These are phyloP conservation scores for Ligustrum vulgare DNA, from an alignment of 257 asterid genomes.

Conservation along the genomic window DNA sequence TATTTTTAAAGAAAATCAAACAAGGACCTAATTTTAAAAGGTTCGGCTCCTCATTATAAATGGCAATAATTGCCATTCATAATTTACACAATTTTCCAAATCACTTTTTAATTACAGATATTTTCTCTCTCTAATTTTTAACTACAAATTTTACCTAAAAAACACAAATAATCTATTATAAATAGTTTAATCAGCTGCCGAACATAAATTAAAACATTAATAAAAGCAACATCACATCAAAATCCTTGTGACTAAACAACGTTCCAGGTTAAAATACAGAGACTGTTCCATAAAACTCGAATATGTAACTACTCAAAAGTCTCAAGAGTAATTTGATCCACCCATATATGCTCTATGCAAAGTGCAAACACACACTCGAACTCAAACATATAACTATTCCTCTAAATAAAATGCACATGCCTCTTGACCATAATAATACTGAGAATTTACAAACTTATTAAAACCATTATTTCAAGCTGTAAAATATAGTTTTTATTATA, in stretches of 20 bases:
- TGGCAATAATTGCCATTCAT: too few relatives aligned
- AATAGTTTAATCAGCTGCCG: too few relatives aligned
- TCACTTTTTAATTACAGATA: too few relatives aligned
- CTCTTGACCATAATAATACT: slow-evolving; percentile 13
- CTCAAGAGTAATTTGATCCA: background rate
- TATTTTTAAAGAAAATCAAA: too few relatives aligned
- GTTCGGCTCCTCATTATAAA: too few relatives aligned
- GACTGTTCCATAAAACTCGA: slow-evolving; percentile 9
- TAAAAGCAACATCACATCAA: slow-evolving; percentile 12
- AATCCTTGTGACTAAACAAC: background rate
- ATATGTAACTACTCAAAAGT: background rate
- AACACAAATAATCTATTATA: too few relatives aligned
- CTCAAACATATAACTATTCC: background rate
- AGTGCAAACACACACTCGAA: slow-evolving; percentile 20
- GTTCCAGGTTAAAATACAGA: background rate
- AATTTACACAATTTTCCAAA: too few relatives aligned
- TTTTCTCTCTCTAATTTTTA: too few relatives aligned
- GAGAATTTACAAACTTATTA: background rate
- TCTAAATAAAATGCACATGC: background rate
- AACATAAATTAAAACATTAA: too few relatives aligned
- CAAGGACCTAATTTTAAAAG: too few relatives aligned
- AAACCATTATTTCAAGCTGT: background rate
- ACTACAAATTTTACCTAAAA: too few relatives aligned
- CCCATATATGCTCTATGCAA: slow-evolving; percentile 16
- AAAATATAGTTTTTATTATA: slow-evolving; percentile 7